Base-by-base conservation (phyloP, 768 basidiomycete genomes). In the Udeniomyces megalosporus region DNA sequence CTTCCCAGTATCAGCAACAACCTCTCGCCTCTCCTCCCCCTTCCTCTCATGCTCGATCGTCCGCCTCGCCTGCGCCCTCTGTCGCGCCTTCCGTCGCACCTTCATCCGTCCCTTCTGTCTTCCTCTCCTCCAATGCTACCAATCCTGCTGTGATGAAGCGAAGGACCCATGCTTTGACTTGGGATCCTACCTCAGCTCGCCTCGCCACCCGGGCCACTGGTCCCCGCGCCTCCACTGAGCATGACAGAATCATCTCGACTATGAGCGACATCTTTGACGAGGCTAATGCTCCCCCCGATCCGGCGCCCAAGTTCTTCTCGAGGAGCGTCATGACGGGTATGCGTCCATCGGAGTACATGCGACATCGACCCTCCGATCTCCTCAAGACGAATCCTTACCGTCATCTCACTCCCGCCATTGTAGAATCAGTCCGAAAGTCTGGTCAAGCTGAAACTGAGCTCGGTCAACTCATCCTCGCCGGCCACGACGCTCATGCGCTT, bases 311-410 rank as follows among this genome's bases (percentile, higher is more conserved):
- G 22, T 60, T 28, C 55, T 5, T 17, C 44, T 6, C 38, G 42
- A 57, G 42, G 29, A 15, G 24, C 31, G 49, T 29, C 48, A 17
- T 35, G 32, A 52, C 35, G 22, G 46, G 46, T 28, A n/a, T 63
- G 10, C 55, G 62, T 17, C 62, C 62, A 2, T 4, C 48, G 17
- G 56, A 54, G 17, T 63, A 63, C 62, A 63, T 63, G 62, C 62
- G 62, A 42, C 22, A 52, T 10, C 56, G 56, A 29, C 56, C 56
- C 4, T 31, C 49, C 17, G 49, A 42, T 11, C 5, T 28, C 15
- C 44, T 56, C 26, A 15, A 38, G 12, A 35, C 34, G 49, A 48
- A 56, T 35, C 35, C 51, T 22, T 57, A 56, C 32, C 32, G 7
- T n/a, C 55, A 57, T 49, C 61, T 62, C 56, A 58, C 51, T 42